A percentile compares a stretch with the other conserved stretches of the same genome.
Conservation (phyloP, 805 yeast genomes). For the Candida rishiriensis region DNA sequence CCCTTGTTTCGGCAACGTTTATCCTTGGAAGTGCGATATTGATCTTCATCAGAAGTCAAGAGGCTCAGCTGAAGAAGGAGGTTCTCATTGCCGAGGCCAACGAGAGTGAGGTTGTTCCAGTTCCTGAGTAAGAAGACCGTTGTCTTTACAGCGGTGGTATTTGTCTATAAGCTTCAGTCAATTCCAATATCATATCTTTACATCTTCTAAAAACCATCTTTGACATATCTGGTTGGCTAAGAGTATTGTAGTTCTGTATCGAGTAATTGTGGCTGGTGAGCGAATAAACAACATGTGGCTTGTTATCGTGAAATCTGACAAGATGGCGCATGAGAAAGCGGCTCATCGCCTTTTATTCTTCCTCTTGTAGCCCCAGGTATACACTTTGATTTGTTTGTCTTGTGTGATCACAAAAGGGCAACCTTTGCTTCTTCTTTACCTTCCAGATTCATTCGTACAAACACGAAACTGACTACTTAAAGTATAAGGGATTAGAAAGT, state of each 20-base stretch:
- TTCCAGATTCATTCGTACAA: background rate
- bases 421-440: background rate
- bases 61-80: slow-evolving; percentile 41
- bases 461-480: background rate
- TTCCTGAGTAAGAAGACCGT: slow-evolving; percentile 30
- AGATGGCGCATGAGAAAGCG: too few relatives aligned
- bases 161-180: too few relatives aligned
- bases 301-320: slow-evolving; percentile 1
- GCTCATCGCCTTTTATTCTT: too few relatives aligned
- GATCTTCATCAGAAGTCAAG: slow-evolving; percentile 38
- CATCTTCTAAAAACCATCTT: too few relatives aligned
- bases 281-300: slow-evolving; percentile 4
- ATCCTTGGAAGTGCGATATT: slow-evolving; percentile 46
- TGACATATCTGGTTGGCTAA: too few relatives aligned
- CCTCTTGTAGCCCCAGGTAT: too few relatives aligned
- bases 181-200: too few relatives aligned
- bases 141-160: too few relatives aligned
- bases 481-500: too few relatives aligned
- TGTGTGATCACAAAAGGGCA: background rate
- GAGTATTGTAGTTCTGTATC: too few relatives aligned
- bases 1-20: slow-evolving; percentile 51
- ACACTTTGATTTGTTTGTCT: too few relatives aligned
- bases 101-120: slow-evolving; percentile 43
- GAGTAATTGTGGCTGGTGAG: too few relatives aligned
- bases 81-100: slow-evolving; percentile 61